Evolutionary conservation across 2,329 filamentous ascomycete genomes (phyloP).

Genomic region (Calonectria pseudoreteaudii): DNA sequence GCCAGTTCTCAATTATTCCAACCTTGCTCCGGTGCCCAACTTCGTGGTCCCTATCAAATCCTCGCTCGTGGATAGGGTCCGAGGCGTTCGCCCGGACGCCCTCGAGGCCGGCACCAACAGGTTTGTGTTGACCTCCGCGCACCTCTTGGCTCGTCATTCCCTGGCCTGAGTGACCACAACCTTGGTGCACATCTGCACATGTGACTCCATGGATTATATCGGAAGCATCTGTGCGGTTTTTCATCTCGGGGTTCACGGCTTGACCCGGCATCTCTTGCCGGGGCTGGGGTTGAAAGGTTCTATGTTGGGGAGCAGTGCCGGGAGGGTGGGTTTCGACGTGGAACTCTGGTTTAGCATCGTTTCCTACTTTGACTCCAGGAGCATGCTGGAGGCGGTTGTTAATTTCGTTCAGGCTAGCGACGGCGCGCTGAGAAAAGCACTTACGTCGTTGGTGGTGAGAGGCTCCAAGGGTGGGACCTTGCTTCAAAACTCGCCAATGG

Average conservation of each 20-base stretch:
- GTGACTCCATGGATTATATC: slow-evolving; percentile 59
- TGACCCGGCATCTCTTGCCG: slow-evolving; percentile 51
- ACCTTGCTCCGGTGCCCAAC: slow-evolving; percentile 33
- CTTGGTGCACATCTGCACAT: slow-evolving; percentile 56
- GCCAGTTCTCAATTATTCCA: slow-evolving; percentile 32
- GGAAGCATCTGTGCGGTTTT: slow-evolving; percentile 45
- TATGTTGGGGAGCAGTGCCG: slow-evolving; percentile 69
- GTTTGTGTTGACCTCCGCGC: slow-evolving; percentile 53
- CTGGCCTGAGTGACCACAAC: slow-evolving; percentile 56
- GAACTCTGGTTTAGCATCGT: slow-evolving; percentile 73
- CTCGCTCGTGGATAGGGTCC: slow-evolving; percentile 45
- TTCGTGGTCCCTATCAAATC: slow-evolving; percentile 46
- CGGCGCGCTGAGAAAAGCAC: slow-evolving; percentile 37
- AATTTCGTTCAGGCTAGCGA: background rate
- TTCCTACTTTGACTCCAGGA: slow-evolving; percentile 69
- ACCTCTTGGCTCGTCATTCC: slow-evolving; percentile 57
- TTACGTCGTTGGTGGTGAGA: slow-evolving; percentile 65
- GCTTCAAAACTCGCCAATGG: slow-evolving; percentile 68
- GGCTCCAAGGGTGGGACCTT: slow-evolving; percentile 64
- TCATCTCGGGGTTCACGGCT: slow-evolving; percentile 45
- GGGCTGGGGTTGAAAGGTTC: slow-evolving; percentile 55
- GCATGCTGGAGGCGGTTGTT: slow-evolving; percentile 66
- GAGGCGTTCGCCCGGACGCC: slow-evolving; percentile 50
- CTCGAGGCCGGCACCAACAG: slow-evolving; percentile 52
- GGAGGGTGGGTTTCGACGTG: slow-evolving; percentile 69